phyloP scores from a whole-genome alignment of 768 basidiomycete species.

The Suillus plorans region DNA sequence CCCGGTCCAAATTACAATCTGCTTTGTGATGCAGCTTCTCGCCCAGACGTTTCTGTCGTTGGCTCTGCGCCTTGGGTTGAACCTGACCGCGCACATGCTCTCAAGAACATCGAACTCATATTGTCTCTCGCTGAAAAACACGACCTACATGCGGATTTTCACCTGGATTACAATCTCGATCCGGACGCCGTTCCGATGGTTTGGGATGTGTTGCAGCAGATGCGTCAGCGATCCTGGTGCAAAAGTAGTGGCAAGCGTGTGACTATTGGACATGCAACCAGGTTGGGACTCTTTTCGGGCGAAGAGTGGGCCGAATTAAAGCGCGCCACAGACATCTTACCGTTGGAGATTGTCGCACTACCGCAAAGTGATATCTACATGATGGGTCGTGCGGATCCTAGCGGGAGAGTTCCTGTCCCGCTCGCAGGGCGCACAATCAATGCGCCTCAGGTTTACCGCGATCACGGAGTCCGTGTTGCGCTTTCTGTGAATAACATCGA shows the following conservation, averaged over 20 bases:
- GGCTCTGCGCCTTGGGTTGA: constrained; percentile 72
- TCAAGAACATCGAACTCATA: constrained; percentile 52
- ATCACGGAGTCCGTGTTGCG: constrained; percentile 48
- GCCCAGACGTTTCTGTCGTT: constrained; percentile 46
- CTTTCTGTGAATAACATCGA: constrained; percentile 66
- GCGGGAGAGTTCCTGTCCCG: constrained; percentile 26
- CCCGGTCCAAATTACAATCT: constrained; percentile 47
- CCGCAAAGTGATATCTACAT: constrained; percentile 70
- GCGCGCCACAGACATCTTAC: constrained; percentile 38
- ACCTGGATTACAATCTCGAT: constrained; percentile 68
- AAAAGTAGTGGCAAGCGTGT: constrained; percentile 33
- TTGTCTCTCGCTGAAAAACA: constrained; percentile 42
- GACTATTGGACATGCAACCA: constrained; percentile 61
- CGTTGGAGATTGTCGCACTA: constrained; percentile 54
- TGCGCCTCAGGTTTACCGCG: constrained; percentile 45
- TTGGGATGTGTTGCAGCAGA: constrained; percentile 49
- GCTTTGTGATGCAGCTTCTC: constrained; percentile 41
- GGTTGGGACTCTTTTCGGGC: constrained; percentile 49
- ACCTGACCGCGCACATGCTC: constrained; percentile 44
- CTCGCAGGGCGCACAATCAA: constrained; percentile 55
- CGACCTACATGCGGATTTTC: constrained; percentile 56
- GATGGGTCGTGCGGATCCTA: constrained; percentile 45
- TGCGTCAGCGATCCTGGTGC: constrained; percentile 31
- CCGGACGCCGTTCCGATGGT: constrained; percentile 49
- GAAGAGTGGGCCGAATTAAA: constrained; percentile 46